These are phyloP conservation scores for Chlorophyllum brunneum DNA, from an alignment of 768 basidiomycete genomes.

Conservation along the genomic window DNA sequence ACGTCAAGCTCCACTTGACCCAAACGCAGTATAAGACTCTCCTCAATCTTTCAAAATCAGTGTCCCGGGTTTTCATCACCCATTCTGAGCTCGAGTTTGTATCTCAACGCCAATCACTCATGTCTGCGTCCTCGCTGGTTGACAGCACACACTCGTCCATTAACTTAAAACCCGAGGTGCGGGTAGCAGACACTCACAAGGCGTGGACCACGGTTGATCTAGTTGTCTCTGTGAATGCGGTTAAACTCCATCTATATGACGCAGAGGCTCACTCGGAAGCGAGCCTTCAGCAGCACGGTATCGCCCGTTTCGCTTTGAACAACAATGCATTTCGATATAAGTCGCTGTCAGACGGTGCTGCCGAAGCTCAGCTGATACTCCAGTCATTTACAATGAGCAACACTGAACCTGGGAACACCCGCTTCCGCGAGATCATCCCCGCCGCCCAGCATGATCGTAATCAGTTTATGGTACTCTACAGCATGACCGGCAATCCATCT, in stretches of 20 bases:
- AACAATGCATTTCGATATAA: constrained; percentile 78
- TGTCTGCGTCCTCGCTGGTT: constrained; percentile 10
- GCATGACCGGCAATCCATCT: constrained; percentile 58
- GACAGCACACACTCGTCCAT: constrained; percentile 19
- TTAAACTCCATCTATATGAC: constrained; percentile 88
- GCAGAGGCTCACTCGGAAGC: constrained; percentile 49
- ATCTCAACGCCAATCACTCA: constrained; percentile 19
- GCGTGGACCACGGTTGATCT: constrained; percentile 71
- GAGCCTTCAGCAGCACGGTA: constrained; percentile 72
- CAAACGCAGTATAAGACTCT: constrained; percentile 79
- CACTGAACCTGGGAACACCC: constrained; percentile 74
- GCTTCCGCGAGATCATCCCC: constrained; percentile 94
- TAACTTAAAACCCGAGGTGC: constrained; percentile 61
- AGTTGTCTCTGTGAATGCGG: constrained; percentile 59
- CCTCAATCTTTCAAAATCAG: constrained; percentile 59
- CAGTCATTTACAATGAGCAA: constrained; percentile 91
- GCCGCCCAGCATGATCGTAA: constrained; percentile 84
- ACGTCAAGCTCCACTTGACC: constrained; percentile 80
- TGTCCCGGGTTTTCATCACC: constrained; percentile 60
- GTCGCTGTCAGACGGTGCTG: constrained; percentile 75
- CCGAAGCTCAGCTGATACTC: constrained; percentile 84
- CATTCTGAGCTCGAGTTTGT: constrained; percentile 34
- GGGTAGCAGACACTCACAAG: constrained; percentile 21
- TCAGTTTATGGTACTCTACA: constrained; percentile 92
- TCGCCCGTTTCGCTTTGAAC: constrained; percentile 81